Base-by-base conservation (phyloP, 805 yeast species). In the Candida andamanensis region DNA sequence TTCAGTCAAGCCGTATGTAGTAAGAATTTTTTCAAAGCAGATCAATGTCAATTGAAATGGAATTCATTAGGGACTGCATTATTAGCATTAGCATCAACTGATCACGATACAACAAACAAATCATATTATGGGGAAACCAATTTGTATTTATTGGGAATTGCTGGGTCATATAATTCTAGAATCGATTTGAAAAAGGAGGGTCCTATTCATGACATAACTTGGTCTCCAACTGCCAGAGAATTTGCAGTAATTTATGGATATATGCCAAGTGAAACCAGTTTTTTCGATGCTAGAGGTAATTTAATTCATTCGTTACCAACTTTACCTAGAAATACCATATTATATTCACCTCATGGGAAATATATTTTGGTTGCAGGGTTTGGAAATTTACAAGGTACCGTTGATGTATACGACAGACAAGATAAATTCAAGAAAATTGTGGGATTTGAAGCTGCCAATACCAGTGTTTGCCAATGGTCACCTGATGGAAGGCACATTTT, bases 81-180 rank as follows among this genome's bases (percentile, higher is more conserved):
- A 40, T 67, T 94, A 52, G 96, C 95, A 29, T 72, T 89, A 47
- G 95, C 97, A 4, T 83, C 92, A 28, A 92, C 97, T 17, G 98
- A 92, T 60, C 95, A 90, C 46, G 98, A 92, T 61, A 71, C 92
- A 19, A 76, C 94, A 20, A 94, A 94, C 57, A 80, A 90, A 67
- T 82, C 94, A 2, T 92, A 92, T 64, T 92, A 92, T 54, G 99
- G 99, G 46, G 97, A 92, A 65, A 85, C 95, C 32, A 86, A 90
- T 39, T 68, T 92, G 46, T 92, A 90, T 55, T 60, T 92, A 39
- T 71, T 94, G 45, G 95, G 95, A 39, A 84, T 92, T 45, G 87
- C 95, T 21, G 95, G 96, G 10, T 76, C 89, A 24, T 89, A 85
- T 49, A 95, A 90, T 52, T 83, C 87, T 34, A 74, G 95, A 51